Evolutionary conservation across 768 basidiomycete species (phyloP), one percentile per base, ranked within the genome.

Genomic region (Albatrellus ellisii): DNA sequence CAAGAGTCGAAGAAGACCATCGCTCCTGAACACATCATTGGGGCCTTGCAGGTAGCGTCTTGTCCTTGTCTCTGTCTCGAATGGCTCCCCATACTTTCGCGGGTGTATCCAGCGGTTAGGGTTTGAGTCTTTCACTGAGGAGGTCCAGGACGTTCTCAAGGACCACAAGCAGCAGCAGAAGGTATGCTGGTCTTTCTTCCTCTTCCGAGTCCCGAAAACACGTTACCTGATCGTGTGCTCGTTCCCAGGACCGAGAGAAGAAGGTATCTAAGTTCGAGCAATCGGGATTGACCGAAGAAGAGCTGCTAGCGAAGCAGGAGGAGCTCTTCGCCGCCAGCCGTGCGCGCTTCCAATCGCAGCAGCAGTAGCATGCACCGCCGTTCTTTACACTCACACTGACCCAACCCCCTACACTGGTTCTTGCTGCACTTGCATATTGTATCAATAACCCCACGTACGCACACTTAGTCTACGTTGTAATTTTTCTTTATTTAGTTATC

Each of bases 1-100:
- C 82, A 89, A 58, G 91, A 94, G 56, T 88, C 89, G 20, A 97
- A 95, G 68, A 99, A 99, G 68, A 99, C 95, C 1, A 98, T 99
- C 53, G 85, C 90, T 4, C 95, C 95, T 1, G 95, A 99, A 53
- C 95, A 99, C 56, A 91, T 98, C 33, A 82, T 97, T 24, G 66
- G 72, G 18, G 95, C 95, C 4, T 67, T 99, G 43, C 89, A 89
- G 67, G 92, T 86, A 43, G 11, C 26, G 18, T 17, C 25, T 8
- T 26, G 33, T 5, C 26, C 21, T 17, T 21, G 10, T 21, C 7
- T 41, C 25, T 7, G 26, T 39, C 12, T 5, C 26, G 24, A 9
- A 21, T 22, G 11, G 24, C 6, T 12, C 22, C 18, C 29, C 11
- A 39, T 42, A 32, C 26, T 12, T 21, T 8, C 36, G 26, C 41